A percentile compares a stretch with the other conserved stretches of the same genome.
These are phyloP conservation scores for Stachybotrys chlorohalonatus DNA, from an alignment of 2,329 filamentous ascomycete species.

Conservation along the genomic window DNA sequence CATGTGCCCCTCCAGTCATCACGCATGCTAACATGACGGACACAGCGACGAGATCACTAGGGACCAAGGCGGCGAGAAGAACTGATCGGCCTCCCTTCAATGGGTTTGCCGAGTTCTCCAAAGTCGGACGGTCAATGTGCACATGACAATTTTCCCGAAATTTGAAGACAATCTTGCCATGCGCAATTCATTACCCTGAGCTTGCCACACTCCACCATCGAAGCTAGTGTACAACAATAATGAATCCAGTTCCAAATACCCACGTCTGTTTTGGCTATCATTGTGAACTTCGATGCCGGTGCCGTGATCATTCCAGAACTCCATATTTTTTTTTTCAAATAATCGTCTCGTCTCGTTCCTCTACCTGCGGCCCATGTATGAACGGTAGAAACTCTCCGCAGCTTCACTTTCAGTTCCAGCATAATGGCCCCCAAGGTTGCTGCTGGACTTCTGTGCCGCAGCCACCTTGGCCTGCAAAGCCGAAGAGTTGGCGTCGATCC, in stretches of 20 bases:
- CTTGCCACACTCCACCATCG: slow-evolving; percentile 11
- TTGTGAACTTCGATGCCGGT: not conserved
- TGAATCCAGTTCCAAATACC: not conserved
- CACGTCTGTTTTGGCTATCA: not conserved
- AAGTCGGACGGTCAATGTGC: too few relatives aligned
- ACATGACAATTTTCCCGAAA: not conserved
- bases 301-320: not conserved
- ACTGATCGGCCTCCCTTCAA: slow-evolving; percentile 28
- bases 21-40: slow-evolving; percentile 1
- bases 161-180: not conserved
- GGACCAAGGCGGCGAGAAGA: slow-evolving; percentile 59
- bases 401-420: slow-evolving; percentile 58
- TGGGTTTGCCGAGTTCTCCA: not conserved
- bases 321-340: not conserved
- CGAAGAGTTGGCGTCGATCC: slow-evolving; percentile 80
- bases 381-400: slow-evolving; percentile 84
- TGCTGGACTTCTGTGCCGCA: slow-evolving; percentile 71
- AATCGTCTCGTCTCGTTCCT: not conserved
- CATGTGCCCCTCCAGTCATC: not conserved
- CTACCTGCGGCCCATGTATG: slow-evolving; percentile 69
- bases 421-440: slow-evolving; percentile 48
- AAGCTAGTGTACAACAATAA: slow-evolving; percentile 29
- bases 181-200: not conserved
- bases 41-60: slow-evolving; percentile 68
- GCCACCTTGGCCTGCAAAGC: slow-evolving; percentile 74